These are phyloP conservation scores for Pyronema domesticum DNA, from an alignment of 495 filamentous ascomycete genomes.

Conservation along the genomic window DNA sequence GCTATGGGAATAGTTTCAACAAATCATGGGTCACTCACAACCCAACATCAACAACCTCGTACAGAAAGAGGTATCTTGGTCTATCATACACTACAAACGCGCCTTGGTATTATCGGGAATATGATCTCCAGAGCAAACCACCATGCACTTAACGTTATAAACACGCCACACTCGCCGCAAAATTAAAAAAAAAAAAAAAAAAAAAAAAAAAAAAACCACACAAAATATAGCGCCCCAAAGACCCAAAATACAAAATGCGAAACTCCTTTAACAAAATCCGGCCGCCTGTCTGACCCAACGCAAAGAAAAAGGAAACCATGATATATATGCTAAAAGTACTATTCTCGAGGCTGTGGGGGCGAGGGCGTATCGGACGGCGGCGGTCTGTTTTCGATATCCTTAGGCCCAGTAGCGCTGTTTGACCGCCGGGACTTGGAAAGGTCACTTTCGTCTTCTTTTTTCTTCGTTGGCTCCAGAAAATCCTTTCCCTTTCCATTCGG, in stretches of 20 bases:
- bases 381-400: background rate
- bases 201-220: background rate
- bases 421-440: background rate
- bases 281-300: background rate
- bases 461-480: background rate
- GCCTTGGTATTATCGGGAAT: too few species aligned
- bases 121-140: background rate
- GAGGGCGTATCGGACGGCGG: background rate
- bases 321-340: background rate
- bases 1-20: too few species aligned
- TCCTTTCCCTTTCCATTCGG: background rate
- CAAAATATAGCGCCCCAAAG: background rate
- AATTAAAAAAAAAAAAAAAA: background rate
- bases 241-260: slow-evolving; percentile 1
- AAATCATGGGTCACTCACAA: too few species aligned
- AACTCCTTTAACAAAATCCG: background rate
- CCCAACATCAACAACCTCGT: too few species aligned
- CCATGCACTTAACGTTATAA: background rate
- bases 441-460: background rate
- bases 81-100: background rate
- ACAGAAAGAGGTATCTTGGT: background rate
- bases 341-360: background rate
- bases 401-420: background rate
- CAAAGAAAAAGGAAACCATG: background rate
- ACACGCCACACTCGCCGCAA: background rate